Evolutionary conservation across 805 yeast genomes (phyloP).

Genomic region (Candida vaughaniae): DNA sequence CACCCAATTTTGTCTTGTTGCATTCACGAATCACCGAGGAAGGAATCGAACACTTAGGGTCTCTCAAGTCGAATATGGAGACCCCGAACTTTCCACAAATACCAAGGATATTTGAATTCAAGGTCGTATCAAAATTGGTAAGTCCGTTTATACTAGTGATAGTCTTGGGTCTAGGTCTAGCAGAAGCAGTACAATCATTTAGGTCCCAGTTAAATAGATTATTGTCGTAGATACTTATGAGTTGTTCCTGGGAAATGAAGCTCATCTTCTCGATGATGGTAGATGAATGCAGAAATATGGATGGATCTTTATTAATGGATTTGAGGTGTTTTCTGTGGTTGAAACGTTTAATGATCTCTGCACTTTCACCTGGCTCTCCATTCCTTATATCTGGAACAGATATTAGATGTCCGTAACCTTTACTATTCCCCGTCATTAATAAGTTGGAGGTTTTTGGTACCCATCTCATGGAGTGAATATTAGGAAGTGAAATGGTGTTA

Average conservation of each 20-base stretch:
- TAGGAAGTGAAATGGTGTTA: slow-evolving; percentile 58
- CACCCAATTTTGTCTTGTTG: slow-evolving; percentile 21
- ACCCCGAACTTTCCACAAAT: slow-evolving; percentile 73
- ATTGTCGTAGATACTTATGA: slow-evolving; percentile 65
- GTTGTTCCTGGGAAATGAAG: slow-evolving; percentile 34
- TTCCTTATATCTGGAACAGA: slow-evolving; percentile 61
- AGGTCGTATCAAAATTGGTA: slow-evolving; percentile 48
- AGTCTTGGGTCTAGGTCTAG: slow-evolving; percentile 49
- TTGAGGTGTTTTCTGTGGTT: slow-evolving; percentile 70
- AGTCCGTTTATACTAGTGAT: slow-evolving; percentile 54
- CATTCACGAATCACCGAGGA: slow-evolving; percentile 13
- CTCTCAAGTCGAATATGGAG: slow-evolving; percentile 69
- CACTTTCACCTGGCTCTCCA: slow-evolving; percentile 41
- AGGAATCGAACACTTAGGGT: slow-evolving; percentile 39
- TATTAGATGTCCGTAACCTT: slow-evolving; percentile 72
- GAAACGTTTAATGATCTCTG: slow-evolving; percentile 75
- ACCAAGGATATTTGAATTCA: slow-evolving; percentile 54
- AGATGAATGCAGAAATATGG: slow-evolving; percentile 17
- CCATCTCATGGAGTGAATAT: slow-evolving; percentile 56
- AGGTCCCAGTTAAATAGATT: slow-evolving; percentile 78
- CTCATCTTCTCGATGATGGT: slow-evolving; percentile 28
- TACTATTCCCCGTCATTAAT: slow-evolving; percentile 71
- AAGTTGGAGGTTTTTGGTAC: slow-evolving; percentile 39
- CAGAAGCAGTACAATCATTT: slow-evolving; percentile 33
- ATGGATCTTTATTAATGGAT: slow-evolving; percentile 24